Percentiles rank a stretch among this genome's conserved stretches.
Evolutionary conservation across 345 rosid genomes (phyloP).

Genomic region (Chamaenerion angustifolium): DNA sequence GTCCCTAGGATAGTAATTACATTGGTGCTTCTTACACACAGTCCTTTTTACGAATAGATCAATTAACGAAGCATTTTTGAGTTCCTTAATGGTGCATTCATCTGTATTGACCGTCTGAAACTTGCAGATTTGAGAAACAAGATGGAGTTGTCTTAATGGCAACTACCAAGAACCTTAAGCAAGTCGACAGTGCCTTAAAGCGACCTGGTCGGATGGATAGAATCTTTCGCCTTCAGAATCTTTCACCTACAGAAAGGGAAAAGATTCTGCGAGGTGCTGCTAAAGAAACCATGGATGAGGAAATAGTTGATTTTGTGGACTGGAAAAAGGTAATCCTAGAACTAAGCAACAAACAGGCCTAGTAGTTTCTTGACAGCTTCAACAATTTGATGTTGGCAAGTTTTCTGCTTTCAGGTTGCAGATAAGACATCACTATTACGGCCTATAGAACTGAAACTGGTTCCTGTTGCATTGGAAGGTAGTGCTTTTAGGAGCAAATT

Average conservation of each 20-base stretch:
- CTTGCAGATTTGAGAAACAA: slow-evolving; percentile 82
- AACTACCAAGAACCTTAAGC: slow-evolving; percentile 76
- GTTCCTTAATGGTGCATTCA: background rate
- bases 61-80: too few relatives aligned
- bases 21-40: too few relatives aligned
- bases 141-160: slow-evolving; percentile 99
- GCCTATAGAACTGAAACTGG: slow-evolving; percentile 79
- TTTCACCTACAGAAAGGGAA: slow-evolving; percentile 86
- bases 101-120: background rate
- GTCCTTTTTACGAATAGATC: too few relatives aligned
- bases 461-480: slow-evolving; percentile 84
- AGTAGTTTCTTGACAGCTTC: background rate
- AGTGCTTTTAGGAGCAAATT: slow-evolving; percentile 91
- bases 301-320: slow-evolving; percentile 62
- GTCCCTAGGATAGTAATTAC: too few relatives aligned
- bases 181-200: slow-evolving; percentile 81
- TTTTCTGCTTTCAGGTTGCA: slow-evolving; percentile 50
- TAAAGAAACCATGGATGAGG: slow-evolving; percentile 75
- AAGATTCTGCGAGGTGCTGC: slow-evolving; percentile 61
- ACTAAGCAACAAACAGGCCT: background rate
- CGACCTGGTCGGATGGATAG: slow-evolving; percentile 98
- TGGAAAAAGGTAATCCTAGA: slow-evolving; percentile 60
- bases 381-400: too few relatives aligned
- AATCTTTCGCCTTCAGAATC: slow-evolving; percentile 78
- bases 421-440: slow-evolving; percentile 80